Evolutionary conservation across 139 green algal species (phyloP).

Genomic region (Volvox reticuliferus): DNA sequence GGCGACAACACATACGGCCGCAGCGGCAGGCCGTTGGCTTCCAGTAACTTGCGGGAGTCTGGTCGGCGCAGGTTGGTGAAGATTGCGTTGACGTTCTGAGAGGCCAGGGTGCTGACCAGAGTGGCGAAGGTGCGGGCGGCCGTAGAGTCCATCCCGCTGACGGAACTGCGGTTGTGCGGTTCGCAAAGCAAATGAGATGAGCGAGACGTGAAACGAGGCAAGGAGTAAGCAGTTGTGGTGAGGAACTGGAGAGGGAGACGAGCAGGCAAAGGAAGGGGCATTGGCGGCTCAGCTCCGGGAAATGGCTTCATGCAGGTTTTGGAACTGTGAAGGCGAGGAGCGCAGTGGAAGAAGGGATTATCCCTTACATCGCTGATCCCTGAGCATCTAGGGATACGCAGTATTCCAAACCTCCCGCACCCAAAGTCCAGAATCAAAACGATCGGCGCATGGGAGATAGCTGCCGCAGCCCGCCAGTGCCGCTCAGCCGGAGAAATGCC

Average conservation of each 20-base stretch:
- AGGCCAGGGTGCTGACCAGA: constrained; percentile 54
- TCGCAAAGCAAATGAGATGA: too few species aligned
- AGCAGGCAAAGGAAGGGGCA: too few species aligned
- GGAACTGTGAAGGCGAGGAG: too few species aligned
- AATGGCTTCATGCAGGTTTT: too few species aligned
- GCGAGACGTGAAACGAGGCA: too few species aligned
- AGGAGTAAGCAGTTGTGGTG: too few species aligned
- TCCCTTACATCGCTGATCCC: too few species aligned
- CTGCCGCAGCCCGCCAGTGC: constrained; percentile 23
- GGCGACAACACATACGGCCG: not conserved
- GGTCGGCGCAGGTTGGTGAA: not conserved
- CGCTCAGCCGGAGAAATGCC: not conserved
- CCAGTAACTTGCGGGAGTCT: constrained; percentile 17
- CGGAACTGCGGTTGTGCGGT: constrained; percentile 58
- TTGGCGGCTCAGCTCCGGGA: too few species aligned
- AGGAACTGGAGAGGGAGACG: too few species aligned
- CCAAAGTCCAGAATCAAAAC: constrained; percentile 59
- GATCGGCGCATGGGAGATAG: constrained; percentile 45
- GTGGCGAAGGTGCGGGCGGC: constrained; percentile 80
- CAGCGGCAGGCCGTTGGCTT: constrained; percentile 32
- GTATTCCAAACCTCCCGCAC: not conserved
- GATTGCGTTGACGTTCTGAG: constrained; percentile 29
- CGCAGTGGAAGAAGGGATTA: too few species aligned
- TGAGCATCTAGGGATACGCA: not conserved
- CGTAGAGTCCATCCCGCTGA: constrained; percentile 84